Evolutionary conservation across 2,329 filamentous ascomycete genomes (phyloP), one percentile per base, ranked within the genome.

Genomic region (Phialophora tarda): DNA sequence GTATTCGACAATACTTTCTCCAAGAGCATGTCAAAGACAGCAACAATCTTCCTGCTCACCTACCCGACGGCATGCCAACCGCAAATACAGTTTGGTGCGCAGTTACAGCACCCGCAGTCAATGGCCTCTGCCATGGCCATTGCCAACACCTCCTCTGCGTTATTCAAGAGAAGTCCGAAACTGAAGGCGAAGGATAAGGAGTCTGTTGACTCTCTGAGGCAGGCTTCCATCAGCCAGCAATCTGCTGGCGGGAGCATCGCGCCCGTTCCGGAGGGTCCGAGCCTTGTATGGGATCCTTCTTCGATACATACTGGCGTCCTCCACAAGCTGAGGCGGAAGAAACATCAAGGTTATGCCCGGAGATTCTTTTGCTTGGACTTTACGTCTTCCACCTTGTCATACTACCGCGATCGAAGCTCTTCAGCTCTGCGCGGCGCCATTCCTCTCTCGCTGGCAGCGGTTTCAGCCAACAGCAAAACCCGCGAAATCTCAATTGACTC

Each of bases 1-100:
- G 92, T 98, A 34, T 97, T 99, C 75, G 95, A 99, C 85, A 99
- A 99, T 76, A 99, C 95, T 30, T 99, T 99, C 77, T 97, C 93
- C 67, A 98, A 97, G 81, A 91, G 90, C 78, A 89, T 91, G 50
- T 95, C 93, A 61, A 99, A 99, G 81, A 97, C 91, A 32, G 93
- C 93, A 23, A 98, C 94, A 7, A 92, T 99, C 75, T 93, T 97
- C 41, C 87, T 99, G 60, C 86, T 98, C 77, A 98, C 93, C 47
- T 97, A 98, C 75, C 93, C 94, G 10, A 93, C 92, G 41, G 90
- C 89, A 72, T 86, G 77, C 55, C 79, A 78, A 28, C 77, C 80
- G 11, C 79, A 80, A 50, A 77, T 78, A 4, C 78, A 80, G 24
- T 78, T 78, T 5, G 77, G 75, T 4, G 77, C 77, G 77, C 84